phyloP scores from a whole-genome alignment of 1,284 basidiomycete species.

The Ganoderma meredithae region DNA sequence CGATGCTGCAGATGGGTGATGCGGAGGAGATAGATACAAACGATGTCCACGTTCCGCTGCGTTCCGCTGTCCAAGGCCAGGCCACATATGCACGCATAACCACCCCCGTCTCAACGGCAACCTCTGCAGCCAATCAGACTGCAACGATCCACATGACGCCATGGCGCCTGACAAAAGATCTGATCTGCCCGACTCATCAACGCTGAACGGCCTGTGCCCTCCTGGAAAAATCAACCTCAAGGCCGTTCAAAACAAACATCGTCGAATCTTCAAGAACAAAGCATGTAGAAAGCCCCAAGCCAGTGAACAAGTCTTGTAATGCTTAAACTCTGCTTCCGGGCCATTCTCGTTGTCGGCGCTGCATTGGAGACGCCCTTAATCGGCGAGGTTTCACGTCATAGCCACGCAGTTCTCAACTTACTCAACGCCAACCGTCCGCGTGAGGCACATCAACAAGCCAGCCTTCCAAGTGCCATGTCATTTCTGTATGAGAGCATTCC shows the following conservation, averaged over 20 bases:
- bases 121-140: not conserved
- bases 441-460: not conserved
- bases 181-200: too few relatives aligned
- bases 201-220: too few relatives aligned
- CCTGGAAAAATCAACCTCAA: too few relatives aligned
- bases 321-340: not conserved
- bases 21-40: too few relatives aligned
- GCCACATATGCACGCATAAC: not conserved
- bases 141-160: not conserved
- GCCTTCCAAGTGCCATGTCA: not conserved
- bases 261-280: too few relatives aligned
- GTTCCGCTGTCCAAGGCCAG: too few relatives aligned
- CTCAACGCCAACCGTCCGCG: not conserved
- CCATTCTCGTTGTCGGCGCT: not conserved
- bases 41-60: too few relatives aligned
- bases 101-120: conserved; percentile 3
- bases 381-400: not conserved
- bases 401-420: not conserved
- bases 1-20: not conserved
- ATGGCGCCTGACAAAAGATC: too few relatives aligned
- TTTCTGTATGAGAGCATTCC: too few relatives aligned
- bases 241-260: too few relatives aligned
- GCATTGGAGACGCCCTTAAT: not conserved
- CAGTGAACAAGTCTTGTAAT: not conserved
- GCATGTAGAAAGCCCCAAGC: too few relatives aligned